Evolutionary conservation across 1,284 basidiomycete genomes (phyloP), one percentile per base, ranked within the genome.

Genomic region (Trichosporon ovoides): DNA sequence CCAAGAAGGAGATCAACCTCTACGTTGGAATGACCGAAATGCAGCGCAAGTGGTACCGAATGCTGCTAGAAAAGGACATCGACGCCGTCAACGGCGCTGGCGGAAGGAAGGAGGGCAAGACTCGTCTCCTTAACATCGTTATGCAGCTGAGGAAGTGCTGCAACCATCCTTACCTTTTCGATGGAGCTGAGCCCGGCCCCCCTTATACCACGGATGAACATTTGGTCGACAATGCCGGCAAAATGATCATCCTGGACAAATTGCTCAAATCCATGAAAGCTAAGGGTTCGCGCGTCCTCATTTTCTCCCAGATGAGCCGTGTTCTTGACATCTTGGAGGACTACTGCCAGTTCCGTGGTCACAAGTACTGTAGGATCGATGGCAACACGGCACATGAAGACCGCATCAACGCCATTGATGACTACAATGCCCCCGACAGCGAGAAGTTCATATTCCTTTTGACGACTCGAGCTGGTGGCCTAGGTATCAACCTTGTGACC

Each of bases 1-100:
- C 96, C 2, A 98, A 98, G 80, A 98, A 98, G 81, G 96, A 98
- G 74, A 93, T 98, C 77, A 99, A 98, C 73, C 91, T 98, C 57
- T 99, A 98, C 66, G 90, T 99, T 59, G 95, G 95, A 56, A 83
- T 98, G 66, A 91, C 93, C 2, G 94, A 98, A 34, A 95, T 99
- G 93, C 96, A 99, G 77, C 82, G 92, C 48, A 97, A 93, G 75
- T 98, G 95, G 96, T 96, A 96, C 77, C 86, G 90, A 38, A 91
- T 88, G 36, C 89, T 98, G 5, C 78, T 99, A 56, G 93, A 98
- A 78, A 98, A 98, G 80, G 96, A 98, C 76, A 97, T 98, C 58
- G 96, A 98, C 71, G 95, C 95, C 11, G 96, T 98, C 56, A 98
- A 98, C 72, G 91, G 92, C 84, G 79, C 91, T 24, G 89, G 91